Evolutionary conservation across 768 basidiomycete genomes (phyloP).

Genomic region (Omphalotus guepiniiformis): DNA sequence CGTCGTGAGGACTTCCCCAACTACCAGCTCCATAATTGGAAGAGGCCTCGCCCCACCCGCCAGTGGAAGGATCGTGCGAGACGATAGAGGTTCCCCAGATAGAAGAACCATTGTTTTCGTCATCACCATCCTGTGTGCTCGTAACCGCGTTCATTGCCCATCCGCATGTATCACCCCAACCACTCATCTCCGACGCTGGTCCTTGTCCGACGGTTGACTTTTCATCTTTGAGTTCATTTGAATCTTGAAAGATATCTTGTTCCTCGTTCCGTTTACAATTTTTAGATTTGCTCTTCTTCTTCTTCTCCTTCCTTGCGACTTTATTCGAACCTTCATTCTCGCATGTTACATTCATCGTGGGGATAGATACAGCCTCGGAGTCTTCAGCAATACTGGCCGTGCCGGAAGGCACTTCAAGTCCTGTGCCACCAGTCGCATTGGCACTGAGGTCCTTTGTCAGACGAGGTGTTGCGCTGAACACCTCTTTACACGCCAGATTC

Average conservation of each 20-base stretch:
- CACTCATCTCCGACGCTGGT: neutral
- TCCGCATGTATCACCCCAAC: neutral
- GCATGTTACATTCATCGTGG: neutral
- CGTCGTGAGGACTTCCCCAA: neutral
- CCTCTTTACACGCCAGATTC: constrained; percentile 5
- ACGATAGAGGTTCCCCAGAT: neutral
- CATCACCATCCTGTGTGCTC: neutral
- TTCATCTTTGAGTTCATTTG: neutral
- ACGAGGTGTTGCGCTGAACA: neutral
- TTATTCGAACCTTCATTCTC: neutral
- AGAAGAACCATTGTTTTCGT: neutral
- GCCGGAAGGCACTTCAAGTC: neutral
- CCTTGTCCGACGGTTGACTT: neutral
- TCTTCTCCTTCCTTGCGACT: neutral
- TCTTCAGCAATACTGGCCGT: neutral
- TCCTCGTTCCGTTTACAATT: neutral
- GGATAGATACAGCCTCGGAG: neutral
- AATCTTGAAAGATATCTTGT: too few species aligned
- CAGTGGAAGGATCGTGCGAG: neutral
- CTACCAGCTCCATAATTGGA: neutral
- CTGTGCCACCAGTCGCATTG: neutral
- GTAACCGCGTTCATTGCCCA: neutral
- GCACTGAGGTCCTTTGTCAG: neutral
- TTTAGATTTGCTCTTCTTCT: neutral
- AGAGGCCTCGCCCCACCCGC: neutral